Percentiles rank a stretch among this genome's conserved stretches.
Conservation (phyloP, 176 grass and related monocot species). For the Cenchrus purpureus region DNA sequence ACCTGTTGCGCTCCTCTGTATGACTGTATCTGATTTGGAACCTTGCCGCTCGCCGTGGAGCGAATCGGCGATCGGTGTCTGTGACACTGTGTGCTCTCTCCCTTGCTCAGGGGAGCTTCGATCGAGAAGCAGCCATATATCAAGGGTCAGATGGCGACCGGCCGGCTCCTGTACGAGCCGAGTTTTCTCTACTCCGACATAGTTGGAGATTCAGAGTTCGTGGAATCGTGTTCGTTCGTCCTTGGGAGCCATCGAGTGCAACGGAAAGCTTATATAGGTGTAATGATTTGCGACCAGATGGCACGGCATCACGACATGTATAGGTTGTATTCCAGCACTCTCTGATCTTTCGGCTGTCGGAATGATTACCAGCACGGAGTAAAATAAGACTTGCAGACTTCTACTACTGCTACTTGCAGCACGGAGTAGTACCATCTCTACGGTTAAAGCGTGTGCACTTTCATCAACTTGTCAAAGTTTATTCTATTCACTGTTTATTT, state of each 20-base stretch:
- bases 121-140: too few relatives aligned
- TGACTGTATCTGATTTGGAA: neutral
- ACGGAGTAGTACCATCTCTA: too few relatives aligned
- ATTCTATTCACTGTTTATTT: constrained; percentile 2
- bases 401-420: too few relatives aligned
- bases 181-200: neutral
- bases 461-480: neutral
- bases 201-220: neutral
- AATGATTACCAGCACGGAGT: constrained; percentile 45
- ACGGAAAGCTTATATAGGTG: neutral
- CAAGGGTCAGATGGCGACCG: neutral
- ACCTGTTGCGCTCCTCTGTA: neutral
- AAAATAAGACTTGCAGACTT: constrained; percentile 29
- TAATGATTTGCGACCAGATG: constrained; percentile 18
- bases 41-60: neutral
- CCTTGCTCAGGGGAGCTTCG: neutral
- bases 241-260: constrained; percentile 14
- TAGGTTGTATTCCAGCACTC: constrained; percentile 3
- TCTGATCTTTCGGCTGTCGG: constrained; percentile 27
- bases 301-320: neutral
- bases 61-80: neutral
- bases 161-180: neutral
- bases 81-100: too few relatives aligned
- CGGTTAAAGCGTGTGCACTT: neutral
- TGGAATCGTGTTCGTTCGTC: too few relatives aligned